Evolutionary conservation across 75 land plant species (phyloP), one percentile per base, ranked within the genome.

Genomic region (Cryptomeria japonica): DNA sequence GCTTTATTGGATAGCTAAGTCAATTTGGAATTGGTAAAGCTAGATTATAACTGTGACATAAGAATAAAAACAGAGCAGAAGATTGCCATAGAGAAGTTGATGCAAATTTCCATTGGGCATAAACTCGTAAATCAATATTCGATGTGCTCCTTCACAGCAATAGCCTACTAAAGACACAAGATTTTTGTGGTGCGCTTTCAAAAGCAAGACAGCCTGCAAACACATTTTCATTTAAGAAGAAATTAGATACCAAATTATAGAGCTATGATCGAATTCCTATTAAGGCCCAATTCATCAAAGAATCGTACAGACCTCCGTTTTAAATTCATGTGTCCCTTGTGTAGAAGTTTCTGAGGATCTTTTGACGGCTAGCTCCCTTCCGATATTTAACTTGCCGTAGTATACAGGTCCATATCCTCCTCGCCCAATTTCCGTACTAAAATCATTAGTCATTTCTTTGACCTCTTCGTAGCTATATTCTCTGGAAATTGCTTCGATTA

Each of bases 371-470:
- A 93, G 11, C 1, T 49, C 51, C 12, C 92, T 55, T 86, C 84
- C 37, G 36, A 89, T 87, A 5, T 86, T 84, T 13, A 93, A 55
- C 5, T 34, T 1, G 36, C 95, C 95, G 64, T 88, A 28, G 83
- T 78, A 94, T 19, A 94, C 94, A 64, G 89, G 49, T 9, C 92
- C 94, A 84, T 90, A 94, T 41, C 90, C 94, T 44, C 95, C 94
- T 77, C 80, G 90, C 3, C 94, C 94, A 18, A 94, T 73, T 38
- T 86, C 5, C 80, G 18, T 56, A 11, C 70, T 32, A 85, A 92
- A 93, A 10, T 83, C 85, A 46, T 82, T 84, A 36, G 94, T 93
- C 10, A 93, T 93, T 11, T n/a, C 86, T 14, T 28, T 31, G 37
- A 92, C 16, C 84, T 93, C 90, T 15, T 49, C 51, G 42, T 83